These are phyloP conservation scores for Atractiella rhizophila DNA, from an alignment of 768 basidiomycete species.

Conservation along the genomic window DNA sequence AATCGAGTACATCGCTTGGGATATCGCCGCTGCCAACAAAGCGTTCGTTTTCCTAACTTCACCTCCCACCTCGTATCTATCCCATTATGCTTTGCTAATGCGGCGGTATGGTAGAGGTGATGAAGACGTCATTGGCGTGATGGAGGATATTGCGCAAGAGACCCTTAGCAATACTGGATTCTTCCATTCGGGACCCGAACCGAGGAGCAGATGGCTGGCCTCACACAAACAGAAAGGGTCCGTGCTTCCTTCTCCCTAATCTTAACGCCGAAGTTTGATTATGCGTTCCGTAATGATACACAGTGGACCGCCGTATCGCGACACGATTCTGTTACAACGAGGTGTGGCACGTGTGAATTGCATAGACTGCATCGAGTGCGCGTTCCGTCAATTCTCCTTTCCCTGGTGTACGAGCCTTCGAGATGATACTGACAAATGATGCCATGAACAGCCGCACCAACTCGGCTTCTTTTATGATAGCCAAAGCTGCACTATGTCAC, in stretches of 20 bases:
- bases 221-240: slow-evolving; percentile 2
- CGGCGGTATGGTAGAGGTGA: slow-evolving; percentile 38
- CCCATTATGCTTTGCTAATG: background rate
- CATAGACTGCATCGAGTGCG: slow-evolving; percentile 51
- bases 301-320: slow-evolving; percentile 2
- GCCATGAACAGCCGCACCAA: slow-evolving; percentile 40
- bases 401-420: background rate
- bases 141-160: slow-evolving; percentile 86
- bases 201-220: slow-evolving; percentile 36
- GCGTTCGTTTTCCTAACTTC: slow-evolving; percentile 39
- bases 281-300: background rate
- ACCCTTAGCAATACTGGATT: slow-evolving; percentile 72
- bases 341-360: slow-evolving; percentile 87
- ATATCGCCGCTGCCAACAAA: slow-evolving; percentile 84
- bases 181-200: slow-evolving; percentile 81
- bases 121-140: slow-evolving; percentile 78
- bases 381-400: background rate
- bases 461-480: slow-evolving; percentile 87
- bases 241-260: background rate
- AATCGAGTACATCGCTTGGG: slow-evolving; percentile 84
- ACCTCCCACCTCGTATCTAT: slow-evolving; percentile 8
- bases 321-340: slow-evolving; percentile 44
- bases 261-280: background rate
- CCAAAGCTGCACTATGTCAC: slow-evolving; percentile 76
- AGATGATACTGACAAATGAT: background rate